These are phyloP conservation scores for Pythium apleroticum DNA, from an alignment of 352 stramenopile species.

Conservation along the genomic window DNA sequence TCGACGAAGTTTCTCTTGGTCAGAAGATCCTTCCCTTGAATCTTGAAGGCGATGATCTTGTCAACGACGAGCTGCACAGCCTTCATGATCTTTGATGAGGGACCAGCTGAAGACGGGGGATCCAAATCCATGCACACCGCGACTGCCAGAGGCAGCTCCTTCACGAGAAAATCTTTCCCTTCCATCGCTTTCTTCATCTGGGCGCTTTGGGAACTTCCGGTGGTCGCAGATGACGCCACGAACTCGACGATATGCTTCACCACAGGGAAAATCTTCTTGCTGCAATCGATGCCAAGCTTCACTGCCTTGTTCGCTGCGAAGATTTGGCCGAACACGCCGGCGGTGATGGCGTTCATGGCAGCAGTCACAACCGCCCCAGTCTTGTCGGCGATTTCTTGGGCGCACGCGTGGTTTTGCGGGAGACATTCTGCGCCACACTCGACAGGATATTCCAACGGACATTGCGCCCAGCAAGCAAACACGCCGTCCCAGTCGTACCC, in stretches of 20 bases:
- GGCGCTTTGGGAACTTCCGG: constrained; percentile 5
- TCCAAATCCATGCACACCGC: constrained; percentile 37
- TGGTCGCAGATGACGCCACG: constrained; percentile 34
- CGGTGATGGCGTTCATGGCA: constrained; percentile 48
- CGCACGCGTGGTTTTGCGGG: constrained; percentile 66
- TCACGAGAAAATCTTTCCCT: constrained; percentile 43
- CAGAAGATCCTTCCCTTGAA: constrained; percentile 11
- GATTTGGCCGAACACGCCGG: constrained; percentile 56
- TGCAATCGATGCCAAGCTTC: constrained; percentile 35
- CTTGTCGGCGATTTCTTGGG: constrained; percentile 49
- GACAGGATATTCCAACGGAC: constrained; percentile 71
- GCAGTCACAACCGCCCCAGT: constrained; percentile 45
- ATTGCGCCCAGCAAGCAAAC: constrained; percentile 64
- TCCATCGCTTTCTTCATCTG: constrained; percentile 37
- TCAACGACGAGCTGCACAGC: constrained; percentile 32
- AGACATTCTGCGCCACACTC: constrained; percentile 70
- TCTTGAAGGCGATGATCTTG: constrained; percentile 10
- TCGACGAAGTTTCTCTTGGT: constrained; percentile 2
- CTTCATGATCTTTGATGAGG: constrained; percentile 27
- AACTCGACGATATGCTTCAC: constrained; percentile 39
- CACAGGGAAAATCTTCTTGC: constrained; percentile 38
- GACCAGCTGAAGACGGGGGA: constrained; percentile 23
- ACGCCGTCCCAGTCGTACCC: constrained; percentile 54
- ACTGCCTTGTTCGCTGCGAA: constrained; percentile 10
- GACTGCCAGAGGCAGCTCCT: constrained; percentile 44